Conservation (phyloP, 768 basidiomycete genomes). For the Mycena belliarum region DNA sequence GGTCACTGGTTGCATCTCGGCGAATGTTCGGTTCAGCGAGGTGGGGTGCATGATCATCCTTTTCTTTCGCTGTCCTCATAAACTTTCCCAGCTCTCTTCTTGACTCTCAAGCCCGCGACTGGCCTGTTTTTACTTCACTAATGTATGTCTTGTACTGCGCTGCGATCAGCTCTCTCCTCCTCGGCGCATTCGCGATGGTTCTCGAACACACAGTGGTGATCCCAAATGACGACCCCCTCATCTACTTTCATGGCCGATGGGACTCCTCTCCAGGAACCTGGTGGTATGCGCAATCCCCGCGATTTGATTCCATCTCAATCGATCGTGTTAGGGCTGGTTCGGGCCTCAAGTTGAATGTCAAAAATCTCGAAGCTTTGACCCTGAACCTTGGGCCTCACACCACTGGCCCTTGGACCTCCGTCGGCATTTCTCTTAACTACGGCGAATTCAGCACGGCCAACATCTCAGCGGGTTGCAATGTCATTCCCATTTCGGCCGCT, state of each 20-base stretch:
- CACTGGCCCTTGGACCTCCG: constrained; percentile 43
- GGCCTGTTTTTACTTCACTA: not conserved
- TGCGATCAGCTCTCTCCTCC: not conserved
- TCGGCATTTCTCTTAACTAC: constrained; percentile 52
- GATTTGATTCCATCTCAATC: not conserved
- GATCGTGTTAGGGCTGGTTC: constrained; percentile 45
- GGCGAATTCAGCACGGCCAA: constrained; percentile 48
- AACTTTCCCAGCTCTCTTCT: too few species aligned
- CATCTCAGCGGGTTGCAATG: constrained; percentile 46
- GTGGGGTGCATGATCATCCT: not conserved
- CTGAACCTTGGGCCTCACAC: constrained; percentile 53
- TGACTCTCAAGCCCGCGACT: too few species aligned
- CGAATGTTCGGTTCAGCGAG: not conserved
- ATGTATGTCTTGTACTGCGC: not conserved
- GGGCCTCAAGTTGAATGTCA: constrained; percentile 51
- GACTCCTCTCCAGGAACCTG: constrained; percentile 53
- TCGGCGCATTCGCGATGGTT: not conserved
- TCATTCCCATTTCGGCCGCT: constrained; percentile 36
- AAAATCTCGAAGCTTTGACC: constrained; percentile 41
- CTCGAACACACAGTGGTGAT: constrained; percentile 24
- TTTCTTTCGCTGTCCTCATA: too few species aligned
- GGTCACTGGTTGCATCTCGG: not conserved
- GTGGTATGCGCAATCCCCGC: constrained; percentile 40
- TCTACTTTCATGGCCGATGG: constrained; percentile 56
- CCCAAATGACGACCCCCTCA: constrained; percentile 40